Evolutionary conservation across 1,139 yeast species (phyloP).

Genomic region (Saccharomyces pastorianus): DNA sequence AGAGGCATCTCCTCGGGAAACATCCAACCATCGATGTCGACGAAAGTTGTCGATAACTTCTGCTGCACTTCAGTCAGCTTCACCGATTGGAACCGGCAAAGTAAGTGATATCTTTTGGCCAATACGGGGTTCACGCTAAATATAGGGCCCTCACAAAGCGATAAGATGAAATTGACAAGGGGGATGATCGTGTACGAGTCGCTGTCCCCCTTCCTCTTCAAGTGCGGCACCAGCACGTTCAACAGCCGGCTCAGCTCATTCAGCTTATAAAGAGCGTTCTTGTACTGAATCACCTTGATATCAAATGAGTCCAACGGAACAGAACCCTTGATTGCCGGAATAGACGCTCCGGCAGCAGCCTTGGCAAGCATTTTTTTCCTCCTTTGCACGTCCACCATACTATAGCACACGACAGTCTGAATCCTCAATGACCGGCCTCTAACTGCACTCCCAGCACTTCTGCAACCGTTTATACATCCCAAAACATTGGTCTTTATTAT

Average conservation of each 20-base stretch:
- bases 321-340: slow-evolving; percentile 15
- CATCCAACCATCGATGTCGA: slow-evolving; percentile 1
- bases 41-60: slow-evolving; percentile 8
- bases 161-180: slow-evolving; percentile 22
- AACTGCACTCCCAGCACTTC: not conserved
- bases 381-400: not conserved
- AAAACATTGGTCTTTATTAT: not conserved
- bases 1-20: slow-evolving; percentile 12
- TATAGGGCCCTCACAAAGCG: slow-evolving; percentile 25
- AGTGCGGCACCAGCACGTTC: slow-evolving; percentile 17
- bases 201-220: slow-evolving; percentile 10
- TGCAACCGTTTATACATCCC: not conserved
- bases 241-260: slow-evolving; percentile 21
- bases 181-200: slow-evolving; percentile 24
- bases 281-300: slow-evolving; percentile 25
- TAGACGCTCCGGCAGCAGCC: slow-evolving; percentile 26
- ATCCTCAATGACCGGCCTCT: not conserved
- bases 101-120: slow-evolving; percentile 22
- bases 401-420: not conserved
- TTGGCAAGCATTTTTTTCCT: slow-evolving; percentile 20
- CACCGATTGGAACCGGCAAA: slow-evolving; percentile 21
- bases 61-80: slow-evolving; percentile 19
- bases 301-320: slow-evolving; percentile 22
- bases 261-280: slow-evolving; percentile 21
- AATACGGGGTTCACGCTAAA: slow-evolving; percentile 25